These are phyloP conservation scores for Scutellaria baicalensis DNA, from an alignment of 257 asterid genomes.

Conservation along the genomic window DNA sequence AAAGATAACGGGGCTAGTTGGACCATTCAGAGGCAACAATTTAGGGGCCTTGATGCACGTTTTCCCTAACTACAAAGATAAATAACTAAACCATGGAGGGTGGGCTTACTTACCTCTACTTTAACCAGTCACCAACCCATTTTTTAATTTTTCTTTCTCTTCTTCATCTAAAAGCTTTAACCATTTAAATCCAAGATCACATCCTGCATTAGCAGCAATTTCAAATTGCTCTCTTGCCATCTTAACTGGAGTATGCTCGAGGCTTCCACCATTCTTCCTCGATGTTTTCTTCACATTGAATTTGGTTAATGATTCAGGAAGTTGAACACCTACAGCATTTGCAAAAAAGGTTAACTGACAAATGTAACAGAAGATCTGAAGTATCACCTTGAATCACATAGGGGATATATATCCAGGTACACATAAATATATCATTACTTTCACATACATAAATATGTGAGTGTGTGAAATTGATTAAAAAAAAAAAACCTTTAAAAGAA, in stretches of 20 bases:
- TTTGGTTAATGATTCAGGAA: conserved; percentile 62
- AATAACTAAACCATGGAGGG: too few species aligned
- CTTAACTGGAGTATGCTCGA: conserved; percentile 45
- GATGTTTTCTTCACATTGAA: conserved; percentile 36
- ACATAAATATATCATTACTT: too few species aligned
- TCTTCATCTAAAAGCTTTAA: conserved; percentile 61
- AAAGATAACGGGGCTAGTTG: too few species aligned
- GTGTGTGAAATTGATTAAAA: too few species aligned
- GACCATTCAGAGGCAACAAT: too few species aligned
- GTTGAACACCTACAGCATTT: conserved; percentile 46
- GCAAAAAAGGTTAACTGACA: background rate
- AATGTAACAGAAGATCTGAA: background rate
- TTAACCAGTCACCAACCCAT: background rate
- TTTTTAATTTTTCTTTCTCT: conserved; percentile 59
- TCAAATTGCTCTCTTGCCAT: conserved; percentile 76
- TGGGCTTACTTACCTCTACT: too few species aligned
- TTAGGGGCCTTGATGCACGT: too few species aligned
- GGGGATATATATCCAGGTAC: background rate
- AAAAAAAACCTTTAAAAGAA: background rate
- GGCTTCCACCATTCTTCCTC: conserved; percentile 19
- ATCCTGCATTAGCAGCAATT: conserved; percentile 78
- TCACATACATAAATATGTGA: too few species aligned
- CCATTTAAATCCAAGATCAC: conserved; percentile 92
- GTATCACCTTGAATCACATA: background rate
- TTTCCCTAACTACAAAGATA: too few species aligned